Evolutionary conservation across 345 rosid genomes (phyloP).

Genomic region (Salix caprea): DNA sequence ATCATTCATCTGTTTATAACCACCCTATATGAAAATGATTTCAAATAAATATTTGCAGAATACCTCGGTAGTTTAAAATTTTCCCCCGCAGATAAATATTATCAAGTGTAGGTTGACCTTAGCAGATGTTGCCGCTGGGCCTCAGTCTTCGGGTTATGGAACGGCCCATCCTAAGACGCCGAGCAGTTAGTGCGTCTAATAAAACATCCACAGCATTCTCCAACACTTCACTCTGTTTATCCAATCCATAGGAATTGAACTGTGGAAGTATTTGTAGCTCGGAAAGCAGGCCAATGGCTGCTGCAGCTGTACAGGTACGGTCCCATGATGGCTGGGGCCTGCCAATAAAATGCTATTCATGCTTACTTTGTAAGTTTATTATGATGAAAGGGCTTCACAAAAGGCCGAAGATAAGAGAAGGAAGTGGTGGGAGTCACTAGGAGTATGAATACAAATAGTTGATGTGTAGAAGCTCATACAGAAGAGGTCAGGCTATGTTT

Average conservation of each 20-base stretch:
- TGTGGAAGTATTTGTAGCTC: conserved; percentile 64
- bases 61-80: conserved; percentile 5
- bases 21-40: not conserved
- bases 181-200: conserved; percentile 64
- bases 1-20: not conserved
- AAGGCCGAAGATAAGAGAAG: not conserved
- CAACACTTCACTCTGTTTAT: conserved; percentile 58
- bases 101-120: conserved; percentile 5
- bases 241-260: conserved; percentile 46
- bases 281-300: conserved; percentile 68
- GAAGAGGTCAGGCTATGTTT: not conserved
- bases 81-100: not conserved
- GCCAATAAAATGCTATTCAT: conserved; percentile 11
- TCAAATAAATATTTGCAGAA: not conserved
- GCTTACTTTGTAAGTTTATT: not conserved
- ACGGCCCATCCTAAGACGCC: conserved; percentile 93
- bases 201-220: conserved; percentile 61
- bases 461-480: not conserved
- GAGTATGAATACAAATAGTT: not conserved
- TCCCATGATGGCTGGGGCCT: conserved; percentile 99
- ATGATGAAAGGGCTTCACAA: not conserved
- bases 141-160: conserved; percentile 72
- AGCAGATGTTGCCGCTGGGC: conserved; percentile 42
- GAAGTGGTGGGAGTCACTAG: not conserved
- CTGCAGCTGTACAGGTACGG: conserved; percentile 91